phyloP scores from a whole-genome alignment of 202 grass and related monocot species.

The Digitaria exilis region DNA sequence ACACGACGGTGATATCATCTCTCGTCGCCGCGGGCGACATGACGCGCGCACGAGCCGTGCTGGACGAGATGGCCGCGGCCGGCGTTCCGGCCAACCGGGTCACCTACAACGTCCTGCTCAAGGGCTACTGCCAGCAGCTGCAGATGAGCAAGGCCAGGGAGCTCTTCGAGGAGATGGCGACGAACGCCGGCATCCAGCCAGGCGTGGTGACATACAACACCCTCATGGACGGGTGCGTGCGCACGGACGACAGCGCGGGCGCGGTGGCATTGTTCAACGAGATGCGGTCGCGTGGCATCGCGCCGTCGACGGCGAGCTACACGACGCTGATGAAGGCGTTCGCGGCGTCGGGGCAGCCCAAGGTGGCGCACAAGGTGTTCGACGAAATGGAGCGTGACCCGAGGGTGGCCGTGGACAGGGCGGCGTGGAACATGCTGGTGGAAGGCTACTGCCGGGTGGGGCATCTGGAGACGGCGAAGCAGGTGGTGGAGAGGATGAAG shows the following conservation, averaged over 20 bases:
- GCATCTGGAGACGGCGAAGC: constrained; percentile 62
- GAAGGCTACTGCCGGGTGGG: constrained; percentile 72
- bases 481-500: constrained; percentile 72
- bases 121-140: constrained; percentile 77
- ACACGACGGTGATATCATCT: constrained; percentile 75
- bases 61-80: constrained; percentile 56
- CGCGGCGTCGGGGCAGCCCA: constrained; percentile 72
- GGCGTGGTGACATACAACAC: constrained; percentile 89
- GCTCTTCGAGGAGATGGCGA: constrained; percentile 49
- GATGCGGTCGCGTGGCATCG: constrained; percentile 71
- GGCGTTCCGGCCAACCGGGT: constrained; percentile 47
- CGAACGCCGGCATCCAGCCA: constrained; percentile 45
- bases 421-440: constrained; percentile 93
- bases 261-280: constrained; percentile 77
- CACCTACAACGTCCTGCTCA: constrained; percentile 81
- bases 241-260: constrained; percentile 62
- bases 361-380: constrained; percentile 77
- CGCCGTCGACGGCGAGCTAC: constrained; percentile 83
- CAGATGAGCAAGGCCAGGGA: constrained; percentile 61
- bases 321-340: constrained; percentile 96
- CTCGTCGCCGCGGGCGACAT: constrained; percentile 61
- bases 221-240: constrained; percentile 89
- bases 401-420: constrained; percentile 61
- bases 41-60: constrained; percentile 46
- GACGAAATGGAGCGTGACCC: constrained; percentile 82